phyloP scores from a whole-genome alignment of 1,139 yeast species.

The Suhomyces panamericanus region DNA sequence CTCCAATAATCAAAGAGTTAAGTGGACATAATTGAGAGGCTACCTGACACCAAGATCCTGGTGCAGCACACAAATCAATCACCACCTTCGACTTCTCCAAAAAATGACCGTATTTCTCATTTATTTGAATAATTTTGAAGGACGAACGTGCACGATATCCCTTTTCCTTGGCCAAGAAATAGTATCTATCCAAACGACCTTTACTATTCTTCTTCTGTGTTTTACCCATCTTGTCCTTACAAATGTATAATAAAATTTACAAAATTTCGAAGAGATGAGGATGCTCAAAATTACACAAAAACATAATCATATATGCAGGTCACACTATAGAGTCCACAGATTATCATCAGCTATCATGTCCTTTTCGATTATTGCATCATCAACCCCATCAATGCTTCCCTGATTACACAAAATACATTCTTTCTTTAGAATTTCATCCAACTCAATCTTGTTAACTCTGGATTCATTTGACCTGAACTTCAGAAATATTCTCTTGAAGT shows the following conservation, averaged over 20 bases:
- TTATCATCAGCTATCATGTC: slow-evolving; percentile 17
- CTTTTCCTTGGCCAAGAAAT: slow-evolving; percentile 92
- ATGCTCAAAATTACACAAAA: not conserved
- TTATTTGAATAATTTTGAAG: slow-evolving; percentile 89
- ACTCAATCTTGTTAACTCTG: slow-evolving; percentile 32
- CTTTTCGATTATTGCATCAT: slow-evolving; percentile 42
- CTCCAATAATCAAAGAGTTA: slow-evolving; percentile 92
- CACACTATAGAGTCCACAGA: slow-evolving; percentile 27
- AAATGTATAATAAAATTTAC: slow-evolving; percentile 11
- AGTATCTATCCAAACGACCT: slow-evolving; percentile 98
- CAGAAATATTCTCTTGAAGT: slow-evolving; percentile 54
- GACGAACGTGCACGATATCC: slow-evolving; percentile 99
- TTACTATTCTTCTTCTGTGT: slow-evolving; percentile 95
- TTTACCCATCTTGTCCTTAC: slow-evolving; percentile 65
- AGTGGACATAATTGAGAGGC: slow-evolving; percentile 92
- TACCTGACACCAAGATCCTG: slow-evolving; percentile 99
- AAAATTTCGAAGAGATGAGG: slow-evolving; percentile 13
- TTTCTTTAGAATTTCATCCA: slow-evolving; percentile 61
- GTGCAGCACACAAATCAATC: slow-evolving; percentile 98
- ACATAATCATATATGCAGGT: slow-evolving; percentile 3
- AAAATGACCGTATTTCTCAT: slow-evolving; percentile 95
- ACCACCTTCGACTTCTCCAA: slow-evolving; percentile 95
- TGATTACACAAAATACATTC: slow-evolving; percentile 86
- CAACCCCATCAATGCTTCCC: slow-evolving; percentile 67
- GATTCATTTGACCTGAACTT: slow-evolving; percentile 20